Conservation (phyloP, 2,329 filamentous ascomycete genomes). For the Pseudonectria foliicola region DNA sequence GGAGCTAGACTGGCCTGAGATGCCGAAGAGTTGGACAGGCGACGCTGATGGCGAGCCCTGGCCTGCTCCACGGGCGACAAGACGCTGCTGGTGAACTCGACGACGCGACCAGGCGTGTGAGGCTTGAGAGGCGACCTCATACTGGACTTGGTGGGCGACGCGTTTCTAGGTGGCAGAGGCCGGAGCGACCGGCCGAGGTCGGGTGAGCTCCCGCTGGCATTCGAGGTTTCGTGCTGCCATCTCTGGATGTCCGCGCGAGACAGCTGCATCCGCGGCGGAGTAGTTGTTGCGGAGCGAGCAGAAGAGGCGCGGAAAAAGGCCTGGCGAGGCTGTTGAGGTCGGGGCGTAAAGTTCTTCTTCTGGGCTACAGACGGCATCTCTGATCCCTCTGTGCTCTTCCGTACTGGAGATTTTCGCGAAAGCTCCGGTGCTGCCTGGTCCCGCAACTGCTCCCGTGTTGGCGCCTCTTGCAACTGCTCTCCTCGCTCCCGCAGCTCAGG, state of each 20-base stretch:
- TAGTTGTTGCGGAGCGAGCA: conserved; percentile 19
- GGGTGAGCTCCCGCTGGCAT: conserved; percentile 30
- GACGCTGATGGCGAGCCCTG: conserved; percentile 24
- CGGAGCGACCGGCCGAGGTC: conserved; percentile 35
- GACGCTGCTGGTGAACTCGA: conserved; percentile 49
- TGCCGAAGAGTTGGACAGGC: conserved; percentile 18
- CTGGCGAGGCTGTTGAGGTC: conserved; percentile 25
- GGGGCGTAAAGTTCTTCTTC: conserved; percentile 44
- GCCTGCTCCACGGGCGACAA: conserved; percentile 39
- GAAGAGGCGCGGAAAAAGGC: conserved; percentile 34
- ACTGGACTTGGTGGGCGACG: conserved; percentile 50
- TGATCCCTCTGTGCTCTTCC: conserved; percentile 26
- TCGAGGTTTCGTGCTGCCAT: conserved; percentile 35
- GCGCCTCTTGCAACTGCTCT: conserved; percentile 3
- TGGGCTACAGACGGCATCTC: conserved; percentile 33
- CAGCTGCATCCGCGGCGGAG: conserved; percentile 35
- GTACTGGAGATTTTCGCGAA: conserved; percentile 3
- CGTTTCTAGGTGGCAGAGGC: conserved; percentile 42
- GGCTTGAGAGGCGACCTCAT: conserved; percentile 51
- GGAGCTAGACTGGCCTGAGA: conserved; percentile 11
- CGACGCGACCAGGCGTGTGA: conserved; percentile 50
- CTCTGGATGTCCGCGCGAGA: conserved; percentile 34
- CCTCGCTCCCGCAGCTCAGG: conserved; percentile 2
- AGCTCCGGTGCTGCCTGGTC: conserved; percentile 8
- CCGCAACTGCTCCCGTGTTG: conserved; percentile 4